Evolutionary conservation across 2,329 filamentous ascomycete genomes (phyloP).

Genomic region (Sclerotinia spermophila): DNA sequence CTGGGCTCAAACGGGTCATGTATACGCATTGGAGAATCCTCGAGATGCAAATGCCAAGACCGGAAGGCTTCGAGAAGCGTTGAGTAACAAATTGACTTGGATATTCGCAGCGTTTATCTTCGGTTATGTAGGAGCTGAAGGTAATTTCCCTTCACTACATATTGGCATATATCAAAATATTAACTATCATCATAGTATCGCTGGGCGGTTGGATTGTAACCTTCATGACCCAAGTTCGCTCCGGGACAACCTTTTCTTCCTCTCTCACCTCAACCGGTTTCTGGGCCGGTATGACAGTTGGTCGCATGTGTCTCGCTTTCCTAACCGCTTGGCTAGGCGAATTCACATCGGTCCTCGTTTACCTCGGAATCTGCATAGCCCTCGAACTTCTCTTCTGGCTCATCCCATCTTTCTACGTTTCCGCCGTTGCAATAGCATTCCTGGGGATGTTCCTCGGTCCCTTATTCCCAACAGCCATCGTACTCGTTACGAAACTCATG

Average conservation of each 20-base stretch:
- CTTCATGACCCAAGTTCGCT: conserved; percentile 79
- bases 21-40: conserved; percentile 48
- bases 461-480: conserved; percentile 70
- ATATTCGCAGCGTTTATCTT: conserved; percentile 69
- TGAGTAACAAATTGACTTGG: conserved; percentile 57
- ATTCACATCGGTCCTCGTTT: conserved; percentile 60
- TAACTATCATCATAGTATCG: conserved; percentile 46
- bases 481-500: conserved; percentile 70
- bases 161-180: not conserved
- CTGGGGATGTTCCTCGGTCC: conserved; percentile 80
- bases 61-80: conserved; percentile 31
- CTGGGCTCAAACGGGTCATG: conserved; percentile 56
- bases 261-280: conserved; percentile 78
- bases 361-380: conserved; percentile 60
- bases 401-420: conserved; percentile 70
- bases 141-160: not conserved
- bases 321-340: conserved; percentile 73
- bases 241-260: conserved; percentile 65
- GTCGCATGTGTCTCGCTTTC: conserved; percentile 71
- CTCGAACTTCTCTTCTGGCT: conserved; percentile 77
- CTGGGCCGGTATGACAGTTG: conserved; percentile 78
- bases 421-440: conserved; percentile 65
- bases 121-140: conserved; percentile 72
- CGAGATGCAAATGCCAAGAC: conserved; percentile 43
- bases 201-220: conserved; percentile 78